Conservation (phyloP, 2,329 filamentous ascomycete species). For the Aspergillus awamori region DNA sequence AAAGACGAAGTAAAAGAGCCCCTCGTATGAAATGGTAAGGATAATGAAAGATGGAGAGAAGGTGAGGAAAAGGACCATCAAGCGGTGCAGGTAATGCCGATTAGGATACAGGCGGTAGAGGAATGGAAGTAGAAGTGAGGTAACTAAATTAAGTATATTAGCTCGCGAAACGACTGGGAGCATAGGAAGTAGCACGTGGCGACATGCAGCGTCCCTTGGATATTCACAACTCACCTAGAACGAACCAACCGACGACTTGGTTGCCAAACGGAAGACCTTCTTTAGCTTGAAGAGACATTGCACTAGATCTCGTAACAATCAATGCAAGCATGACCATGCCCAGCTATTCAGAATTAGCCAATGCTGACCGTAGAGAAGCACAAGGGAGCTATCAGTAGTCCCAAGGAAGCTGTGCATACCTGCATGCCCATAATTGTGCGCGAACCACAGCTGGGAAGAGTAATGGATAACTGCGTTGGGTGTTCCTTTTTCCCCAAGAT, state of each 20-base stretch:
- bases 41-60: constrained; percentile 95
- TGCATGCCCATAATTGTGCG: constrained; percentile 52
- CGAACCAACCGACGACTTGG: constrained; percentile 81
- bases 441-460: constrained; percentile 36
- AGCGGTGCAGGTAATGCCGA: constrained; percentile 84
- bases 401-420: constrained; percentile 29
- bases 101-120: constrained; percentile 80
- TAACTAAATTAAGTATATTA: constrained; percentile 50
- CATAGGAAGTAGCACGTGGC: not conserved
- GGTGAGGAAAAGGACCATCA: constrained; percentile 86
- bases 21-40: constrained; percentile 95
- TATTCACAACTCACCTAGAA: constrained; percentile 62
- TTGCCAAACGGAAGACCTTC: constrained; percentile 83
- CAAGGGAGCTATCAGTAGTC: not conserved
- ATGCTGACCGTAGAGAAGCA: not conserved
- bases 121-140: constrained; percentile 77
- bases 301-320: constrained; percentile 82
- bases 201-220: not conserved
- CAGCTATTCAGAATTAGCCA: constrained; percentile 49
- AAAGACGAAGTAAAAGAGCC: constrained; percentile 92
- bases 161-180: not conserved
- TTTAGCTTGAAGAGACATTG: constrained; percentile 81
- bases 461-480: constrained; percentile 16
- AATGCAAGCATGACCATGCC: constrained; percentile 81
- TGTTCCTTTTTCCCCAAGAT: constrained; percentile 51